Evolutionary conservation across 345 rosid species (phyloP).

Genomic region (Psidium guajava): DNA sequence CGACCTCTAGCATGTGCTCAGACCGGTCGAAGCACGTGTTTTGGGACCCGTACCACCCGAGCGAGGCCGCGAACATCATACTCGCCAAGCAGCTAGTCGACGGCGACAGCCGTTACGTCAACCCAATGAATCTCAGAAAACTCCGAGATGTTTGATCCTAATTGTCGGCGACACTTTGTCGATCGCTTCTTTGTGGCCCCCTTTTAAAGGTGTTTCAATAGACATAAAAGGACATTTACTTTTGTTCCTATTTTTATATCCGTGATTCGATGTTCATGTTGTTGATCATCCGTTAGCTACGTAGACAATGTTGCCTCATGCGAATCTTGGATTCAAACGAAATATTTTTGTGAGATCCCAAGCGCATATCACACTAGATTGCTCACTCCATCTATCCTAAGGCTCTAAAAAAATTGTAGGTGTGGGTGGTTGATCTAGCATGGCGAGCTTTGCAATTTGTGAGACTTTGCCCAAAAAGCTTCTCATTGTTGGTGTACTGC

Average conservation of each 20-base stretch:
- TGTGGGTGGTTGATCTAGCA: not conserved
- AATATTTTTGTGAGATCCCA: not conserved
- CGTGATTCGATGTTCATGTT: not conserved
- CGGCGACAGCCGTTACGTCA: conserved; percentile 37
- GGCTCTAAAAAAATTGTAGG: not conserved
- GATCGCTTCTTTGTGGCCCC: not conserved
- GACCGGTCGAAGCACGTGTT: conserved; percentile 83
- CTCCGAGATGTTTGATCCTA: conserved; percentile 40
- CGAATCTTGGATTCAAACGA: not conserved
- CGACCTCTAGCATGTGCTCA: conserved; percentile 55
- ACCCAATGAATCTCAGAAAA: conserved; percentile 63
- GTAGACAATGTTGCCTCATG: not conserved
- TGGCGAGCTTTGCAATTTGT: not conserved
- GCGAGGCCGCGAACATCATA: conserved; percentile 68
- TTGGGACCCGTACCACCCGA: conserved; percentile 93
- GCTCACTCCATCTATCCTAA: not conserved
- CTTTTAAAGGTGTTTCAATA: not conserved
- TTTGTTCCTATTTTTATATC: not conserved
- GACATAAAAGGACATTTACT: not conserved
- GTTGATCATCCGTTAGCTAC: not conserved
- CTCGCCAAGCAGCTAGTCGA: conserved; percentile 55
- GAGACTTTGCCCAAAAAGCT: not conserved
- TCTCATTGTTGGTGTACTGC: not conserved
- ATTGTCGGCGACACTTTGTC: not conserved
- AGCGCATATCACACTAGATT: not conserved